Evolutionary conservation across 768 basidiomycete species (phyloP).

Genomic region (Boletus insuetus): DNA sequence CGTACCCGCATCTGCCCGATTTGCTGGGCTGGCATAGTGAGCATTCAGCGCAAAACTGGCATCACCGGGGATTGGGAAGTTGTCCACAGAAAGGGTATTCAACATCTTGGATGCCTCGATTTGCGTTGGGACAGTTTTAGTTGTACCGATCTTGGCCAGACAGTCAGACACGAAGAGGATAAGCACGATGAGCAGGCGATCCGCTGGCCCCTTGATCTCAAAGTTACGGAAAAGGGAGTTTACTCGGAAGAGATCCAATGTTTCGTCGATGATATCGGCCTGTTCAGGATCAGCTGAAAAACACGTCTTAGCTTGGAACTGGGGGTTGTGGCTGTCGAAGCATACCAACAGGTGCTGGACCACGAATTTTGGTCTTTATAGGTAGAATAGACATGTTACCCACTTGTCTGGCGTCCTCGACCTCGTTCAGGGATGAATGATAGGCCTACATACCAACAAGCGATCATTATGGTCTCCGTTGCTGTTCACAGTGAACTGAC

Average conservation of each 20-base stretch:
- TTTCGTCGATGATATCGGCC: constrained; percentile 93
- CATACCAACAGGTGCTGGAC: constrained; percentile 82
- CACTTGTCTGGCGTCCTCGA: constrained; percentile 73
- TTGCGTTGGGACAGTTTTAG: constrained; percentile 65
- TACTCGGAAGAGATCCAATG: constrained; percentile 94
- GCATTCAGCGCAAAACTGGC: constrained; percentile 92
- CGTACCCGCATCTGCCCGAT: constrained; percentile 78
- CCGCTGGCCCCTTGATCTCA: constrained; percentile 97
- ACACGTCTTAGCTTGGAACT: constrained; percentile 11
- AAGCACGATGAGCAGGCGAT: constrained; percentile 93
- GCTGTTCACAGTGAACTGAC: constrained; percentile 37
- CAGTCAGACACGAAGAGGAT: constrained; percentile 99
- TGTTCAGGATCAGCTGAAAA: constrained; percentile 69
- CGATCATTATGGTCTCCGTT: neutral
- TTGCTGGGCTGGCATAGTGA: constrained; percentile 80
- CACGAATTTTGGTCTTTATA: constrained; percentile 87
- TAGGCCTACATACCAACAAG: constrained; percentile 65
- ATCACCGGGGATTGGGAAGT: constrained; percentile 92
- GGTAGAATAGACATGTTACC: constrained; percentile 91
- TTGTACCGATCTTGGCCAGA: constrained; percentile 80
- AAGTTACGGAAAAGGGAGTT: constrained; percentile 99
- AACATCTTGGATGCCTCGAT: constrained; percentile 85
- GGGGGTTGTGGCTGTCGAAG: constrained; percentile 5
- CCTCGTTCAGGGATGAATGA: constrained; percentile 91
- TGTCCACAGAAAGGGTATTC: constrained; percentile 91